Percentiles rank a stretch among this genome's conserved stretches.
These are phyloP conservation scores for Rhizophora apiculata DNA, from an alignment of 345 rosid species.

Conservation along the genomic window DNA sequence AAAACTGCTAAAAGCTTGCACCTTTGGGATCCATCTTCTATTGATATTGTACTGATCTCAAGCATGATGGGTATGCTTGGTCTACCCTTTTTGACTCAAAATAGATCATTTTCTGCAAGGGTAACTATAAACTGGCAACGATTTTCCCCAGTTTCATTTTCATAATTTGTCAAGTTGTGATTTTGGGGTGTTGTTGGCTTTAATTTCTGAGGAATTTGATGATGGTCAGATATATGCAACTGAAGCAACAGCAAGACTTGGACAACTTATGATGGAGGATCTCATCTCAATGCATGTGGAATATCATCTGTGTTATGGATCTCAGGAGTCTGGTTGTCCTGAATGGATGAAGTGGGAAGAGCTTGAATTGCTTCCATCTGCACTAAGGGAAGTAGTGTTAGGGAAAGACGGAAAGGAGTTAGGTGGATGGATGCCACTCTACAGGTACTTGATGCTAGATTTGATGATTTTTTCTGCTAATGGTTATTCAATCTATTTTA, in stretches of 20 bases:
- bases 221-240: slow-evolving; percentile 61
- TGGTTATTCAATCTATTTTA: not conserved
- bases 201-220: slow-evolving; percentile 20
- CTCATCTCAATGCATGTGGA: slow-evolving; percentile 76
- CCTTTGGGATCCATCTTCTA: slow-evolving; percentile 70
- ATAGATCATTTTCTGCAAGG: slow-evolving; percentile 67
- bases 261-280: slow-evolving; percentile 86
- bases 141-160: not conserved
- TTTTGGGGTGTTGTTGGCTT: not conserved
- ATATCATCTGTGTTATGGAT: slow-evolving; percentile 55
- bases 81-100: slow-evolving; percentile 67
- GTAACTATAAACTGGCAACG: slow-evolving; percentile 25
- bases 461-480: not conserved
- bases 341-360: slow-evolving; percentile 70
- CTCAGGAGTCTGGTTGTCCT: slow-evolving; percentile 44
- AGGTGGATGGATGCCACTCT: slow-evolving; percentile 82
- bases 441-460: slow-evolving; percentile 44
- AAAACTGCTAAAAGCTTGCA: slow-evolving; percentile 68
- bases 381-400: slow-evolving; percentile 45
- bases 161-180: slow-evolving; percentile 2
- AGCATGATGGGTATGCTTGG: slow-evolving; percentile 84
- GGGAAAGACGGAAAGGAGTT: slow-evolving; percentile 62
- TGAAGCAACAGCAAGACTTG: slow-evolving; percentile 68
- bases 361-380: slow-evolving; percentile 49
- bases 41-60: slow-evolving; percentile 72